Base-by-base conservation (phyloP, 148 eudicot species). In the Chenopodium quinoa region DNA sequence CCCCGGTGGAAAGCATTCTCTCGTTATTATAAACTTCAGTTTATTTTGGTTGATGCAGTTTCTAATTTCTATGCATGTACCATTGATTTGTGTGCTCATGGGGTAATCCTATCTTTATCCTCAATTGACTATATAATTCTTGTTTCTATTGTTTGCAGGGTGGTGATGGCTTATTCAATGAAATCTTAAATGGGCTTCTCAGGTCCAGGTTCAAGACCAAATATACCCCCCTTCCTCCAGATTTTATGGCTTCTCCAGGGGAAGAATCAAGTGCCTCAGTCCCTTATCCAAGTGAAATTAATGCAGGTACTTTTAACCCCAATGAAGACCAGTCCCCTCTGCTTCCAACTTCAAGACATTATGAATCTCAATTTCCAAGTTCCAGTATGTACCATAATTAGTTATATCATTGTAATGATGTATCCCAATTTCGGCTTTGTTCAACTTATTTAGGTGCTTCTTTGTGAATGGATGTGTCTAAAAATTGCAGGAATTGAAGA, bases 141-240 rank as follows among this genome's bases (percentile, higher is more conserved):
- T 71, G 31, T 27, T n/a, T 52, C 77, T 7, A 73, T 81, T 67
- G 65, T 58, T 73, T 88, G 74, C 88, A 96, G 99, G 99, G 99
- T 23, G 99, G 99, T 81, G 99, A 96, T 89, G 98, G 99, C 9
- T 88, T 96, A 79, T 96, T 96, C 88, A 93, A 89, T 79, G 99
- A 96, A 83, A 92, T 96, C 76, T 93, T 96, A 31, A 96, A 93
- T 75, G 99, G 97, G 20, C 76, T 91, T 84, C 93, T 94, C 52
- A 85, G 89, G 78, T 87, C 95, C 81, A 93, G 97, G 88, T 91
- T 91, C 75, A 91, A 91, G 86, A 88, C 91, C 84, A 89, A 92
- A 80, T 90, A 74, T 78, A 98, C 99, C 27, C 91, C 94, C 34
- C 79, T 86, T 75, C 99, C 99, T 85, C 82, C 88, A 73, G 91